Conservation (phyloP, 306 rosid genomes). For the Datisca glomerata region DNA sequence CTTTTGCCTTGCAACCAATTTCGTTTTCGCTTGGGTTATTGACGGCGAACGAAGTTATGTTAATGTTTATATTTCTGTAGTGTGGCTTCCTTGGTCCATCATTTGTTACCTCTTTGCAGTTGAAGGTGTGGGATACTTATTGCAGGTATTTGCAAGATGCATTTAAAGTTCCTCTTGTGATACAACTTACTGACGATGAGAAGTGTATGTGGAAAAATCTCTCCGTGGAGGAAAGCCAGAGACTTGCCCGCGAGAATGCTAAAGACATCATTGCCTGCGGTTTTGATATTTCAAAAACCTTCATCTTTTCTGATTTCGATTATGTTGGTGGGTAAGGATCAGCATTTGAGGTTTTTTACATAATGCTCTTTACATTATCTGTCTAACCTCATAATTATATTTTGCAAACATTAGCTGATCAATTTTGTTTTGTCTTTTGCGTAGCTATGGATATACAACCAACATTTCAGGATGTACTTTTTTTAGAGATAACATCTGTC, state of each 20-base stretch:
- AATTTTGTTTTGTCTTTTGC: too few species aligned
- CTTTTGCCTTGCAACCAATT: not conserved
- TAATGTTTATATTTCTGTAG: not conserved
- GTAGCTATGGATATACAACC: too few species aligned
- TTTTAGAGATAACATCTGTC: too few species aligned
- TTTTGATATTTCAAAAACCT: slow-evolving; percentile 71
- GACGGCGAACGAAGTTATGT: not conserved
- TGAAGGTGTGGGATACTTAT: slow-evolving; percentile 10
- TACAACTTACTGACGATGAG: slow-evolving; percentile 94
- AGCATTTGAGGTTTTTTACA: too few species aligned
- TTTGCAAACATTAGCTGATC: too few species aligned
- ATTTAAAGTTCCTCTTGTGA: slow-evolving; percentile 89
- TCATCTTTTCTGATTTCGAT: slow-evolving; percentile 69
- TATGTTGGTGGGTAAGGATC: slow-evolving; percentile 75
- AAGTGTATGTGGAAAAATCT: slow-evolving; percentile 85
- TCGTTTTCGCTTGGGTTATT: not conserved
- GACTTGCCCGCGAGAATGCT: slow-evolving; percentile 87
- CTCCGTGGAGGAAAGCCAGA: slow-evolving; percentile 58
- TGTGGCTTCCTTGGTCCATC: not conserved
- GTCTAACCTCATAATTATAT: too few species aligned
- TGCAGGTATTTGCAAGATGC: slow-evolving; percentile 91
- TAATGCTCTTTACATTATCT: too few species aligned
- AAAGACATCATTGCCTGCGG: slow-evolving; percentile 98
- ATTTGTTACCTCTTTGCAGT: too few species aligned
- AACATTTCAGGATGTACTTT: too few species aligned